Conservation (phyloP, 2,329 filamentous ascomycete genomes). For the Sporothrix globosa region DNA sequence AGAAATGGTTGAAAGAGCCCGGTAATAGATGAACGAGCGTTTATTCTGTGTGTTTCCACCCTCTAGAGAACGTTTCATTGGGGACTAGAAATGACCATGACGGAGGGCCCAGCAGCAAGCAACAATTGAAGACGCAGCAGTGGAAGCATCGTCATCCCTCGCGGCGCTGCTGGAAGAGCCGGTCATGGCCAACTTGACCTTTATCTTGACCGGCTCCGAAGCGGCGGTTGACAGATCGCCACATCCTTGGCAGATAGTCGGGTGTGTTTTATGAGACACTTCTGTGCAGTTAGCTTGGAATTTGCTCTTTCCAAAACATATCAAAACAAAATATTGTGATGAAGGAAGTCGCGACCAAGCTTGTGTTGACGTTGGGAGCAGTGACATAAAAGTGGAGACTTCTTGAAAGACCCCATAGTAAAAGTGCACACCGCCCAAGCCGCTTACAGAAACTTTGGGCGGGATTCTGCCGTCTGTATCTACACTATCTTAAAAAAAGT, state of each 20-base stretch:
- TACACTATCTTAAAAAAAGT: constrained; percentile 20
- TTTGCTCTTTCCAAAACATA: neutral
- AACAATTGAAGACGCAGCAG: neutral
- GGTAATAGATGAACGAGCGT: neutral
- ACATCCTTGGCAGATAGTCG: neutral
- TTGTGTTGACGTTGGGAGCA: neutral
- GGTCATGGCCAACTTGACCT: constrained; percentile 47
- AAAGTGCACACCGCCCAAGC: constrained; percentile 16
- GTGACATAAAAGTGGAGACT: constrained; percentile 6
- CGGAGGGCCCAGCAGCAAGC: neutral
- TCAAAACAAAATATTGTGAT: neutral
- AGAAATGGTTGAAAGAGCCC: too few species aligned
- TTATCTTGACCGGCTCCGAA: constrained; percentile 52
- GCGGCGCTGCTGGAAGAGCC: constrained; percentile 51
- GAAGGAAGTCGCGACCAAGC: neutral
- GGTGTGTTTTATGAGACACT: too few species aligned
- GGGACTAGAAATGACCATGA: neutral
- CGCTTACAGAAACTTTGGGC: constrained; percentile 12
- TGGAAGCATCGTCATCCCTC: constrained; percentile 44
- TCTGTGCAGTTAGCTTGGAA: neutral
- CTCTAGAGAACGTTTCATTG: neutral
- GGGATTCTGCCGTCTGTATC: constrained; percentile 23
- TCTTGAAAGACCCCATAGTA: neutral
- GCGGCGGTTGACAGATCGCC: constrained; percentile 45
- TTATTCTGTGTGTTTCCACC: neutral